A percentile compares a stretch with the other conserved stretches of the same genome.
phyloP scores from a whole-genome alignment of 768 basidiomycete species.

The Pulveroboletus sp. region DNA sequence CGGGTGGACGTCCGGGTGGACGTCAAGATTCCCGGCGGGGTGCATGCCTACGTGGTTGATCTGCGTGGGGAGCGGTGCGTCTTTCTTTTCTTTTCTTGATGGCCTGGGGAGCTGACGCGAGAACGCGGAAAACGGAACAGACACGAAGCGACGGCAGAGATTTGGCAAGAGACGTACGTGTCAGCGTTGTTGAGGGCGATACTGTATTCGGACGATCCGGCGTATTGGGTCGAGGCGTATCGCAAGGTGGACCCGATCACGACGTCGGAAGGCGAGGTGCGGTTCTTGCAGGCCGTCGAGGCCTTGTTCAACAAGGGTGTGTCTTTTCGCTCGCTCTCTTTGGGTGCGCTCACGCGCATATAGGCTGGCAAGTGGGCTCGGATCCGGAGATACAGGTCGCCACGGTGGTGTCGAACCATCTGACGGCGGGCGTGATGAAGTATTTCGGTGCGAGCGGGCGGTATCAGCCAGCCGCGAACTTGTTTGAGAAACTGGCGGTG shows the following conservation, averaged over 20 bases:
- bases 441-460: conserved; percentile 94
- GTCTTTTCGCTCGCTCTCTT: background rate
- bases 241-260: conserved; percentile 95
- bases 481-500: conserved; percentile 88
- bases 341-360: background rate
- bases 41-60: conserved; percentile 91
- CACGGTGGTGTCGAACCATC: conserved; percentile 92
- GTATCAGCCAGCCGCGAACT: conserved; percentile 81
- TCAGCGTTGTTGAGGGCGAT: conserved; percentile 90
- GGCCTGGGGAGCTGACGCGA: background rate
- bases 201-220: conserved; percentile 93
- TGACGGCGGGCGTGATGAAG: conserved; percentile 92
- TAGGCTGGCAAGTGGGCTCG: conserved; percentile 98
- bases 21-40: conserved; percentile 97
- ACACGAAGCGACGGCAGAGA: conserved; percentile 84
- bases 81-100: background rate
- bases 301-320: conserved; percentile 81
- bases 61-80: conserved; percentile 88
- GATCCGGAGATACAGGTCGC: conserved; percentile 99
- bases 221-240: conserved; percentile 87
- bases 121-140: conserved; percentile 23
- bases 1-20: conserved; percentile 95
- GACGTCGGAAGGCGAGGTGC: conserved; percentile 78
- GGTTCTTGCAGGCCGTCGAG: conserved; percentile 89
- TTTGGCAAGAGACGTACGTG: conserved; percentile 98